Conservation (phyloP, 2,329 filamentous ascomycete species). For the Elsinoe batatas region DNA sequence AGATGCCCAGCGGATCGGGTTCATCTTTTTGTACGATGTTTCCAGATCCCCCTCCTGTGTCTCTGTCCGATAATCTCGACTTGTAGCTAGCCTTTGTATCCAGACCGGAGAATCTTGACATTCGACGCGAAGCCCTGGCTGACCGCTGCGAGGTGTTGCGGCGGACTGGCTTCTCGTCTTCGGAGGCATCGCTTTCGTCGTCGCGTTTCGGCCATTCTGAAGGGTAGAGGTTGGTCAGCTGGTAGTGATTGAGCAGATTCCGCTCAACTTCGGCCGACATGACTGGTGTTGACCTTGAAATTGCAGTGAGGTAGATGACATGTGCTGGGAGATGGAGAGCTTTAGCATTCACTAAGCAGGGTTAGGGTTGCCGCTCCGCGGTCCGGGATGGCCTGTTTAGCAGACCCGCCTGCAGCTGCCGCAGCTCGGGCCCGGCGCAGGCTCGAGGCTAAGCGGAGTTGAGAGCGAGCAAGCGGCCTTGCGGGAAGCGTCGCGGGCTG, state of each 20-base stretch:
- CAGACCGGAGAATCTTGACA: conserved; percentile 72
- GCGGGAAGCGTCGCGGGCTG: background rate
- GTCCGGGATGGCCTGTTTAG: background rate
- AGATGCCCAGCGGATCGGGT: conserved; percentile 78
- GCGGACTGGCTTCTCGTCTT: conserved; percentile 22
- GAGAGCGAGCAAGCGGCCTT: background rate
- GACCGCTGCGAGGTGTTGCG: conserved; percentile 29
- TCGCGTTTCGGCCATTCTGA: conserved; percentile 79
- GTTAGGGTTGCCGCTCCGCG: background rate
- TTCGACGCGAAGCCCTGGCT: conserved; percentile 46
- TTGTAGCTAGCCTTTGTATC: conserved; percentile 63
- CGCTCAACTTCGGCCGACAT: conserved; percentile 61
- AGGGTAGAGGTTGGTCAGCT: conserved; percentile 67
- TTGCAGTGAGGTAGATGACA: background rate
- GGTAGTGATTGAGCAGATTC: conserved; percentile 79
- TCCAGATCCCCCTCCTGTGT: conserved; percentile 57
- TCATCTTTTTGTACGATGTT: conserved; percentile 85
- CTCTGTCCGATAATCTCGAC: conserved; percentile 52
- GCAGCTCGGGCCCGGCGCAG: background rate
- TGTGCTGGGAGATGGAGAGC: background rate
- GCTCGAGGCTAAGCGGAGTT: background rate
- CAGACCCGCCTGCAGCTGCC: background rate
- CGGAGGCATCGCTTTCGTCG: conserved; percentile 52
- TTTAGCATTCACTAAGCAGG: background rate
- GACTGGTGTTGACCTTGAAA: conserved; percentile 6